These are phyloP conservation scores for Albatrellus ellisii DNA, from an alignment of 768 basidiomycete species.

Conservation along the genomic window DNA sequence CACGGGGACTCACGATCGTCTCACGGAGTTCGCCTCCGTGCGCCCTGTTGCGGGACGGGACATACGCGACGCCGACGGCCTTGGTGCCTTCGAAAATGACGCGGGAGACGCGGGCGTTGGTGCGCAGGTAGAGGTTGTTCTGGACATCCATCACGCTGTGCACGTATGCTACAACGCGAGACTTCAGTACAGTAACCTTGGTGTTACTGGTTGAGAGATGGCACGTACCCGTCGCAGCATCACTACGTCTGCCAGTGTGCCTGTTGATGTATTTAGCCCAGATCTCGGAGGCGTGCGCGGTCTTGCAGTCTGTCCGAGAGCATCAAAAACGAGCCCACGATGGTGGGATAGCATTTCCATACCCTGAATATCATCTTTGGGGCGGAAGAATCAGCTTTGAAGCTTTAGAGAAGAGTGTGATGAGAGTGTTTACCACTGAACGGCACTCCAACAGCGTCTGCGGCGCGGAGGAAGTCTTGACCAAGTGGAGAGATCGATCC, in stretches of 20 bases:
- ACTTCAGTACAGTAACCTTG: neutral
- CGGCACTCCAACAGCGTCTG: conserved; percentile 46
- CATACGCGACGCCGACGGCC: conserved; percentile 61
- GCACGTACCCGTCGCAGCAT: conserved; percentile 46
- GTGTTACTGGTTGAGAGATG: neutral
- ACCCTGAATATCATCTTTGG: conserved; percentile 51
- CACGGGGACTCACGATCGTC: conserved; percentile 30
- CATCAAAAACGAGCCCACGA: neutral
- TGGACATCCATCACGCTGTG: conserved; percentile 63
- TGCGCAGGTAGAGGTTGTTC: conserved; percentile 51
- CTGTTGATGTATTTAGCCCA: conserved; percentile 73
- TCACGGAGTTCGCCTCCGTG: conserved; percentile 38
- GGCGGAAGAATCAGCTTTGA: neutral
- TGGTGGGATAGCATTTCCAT: neutral
- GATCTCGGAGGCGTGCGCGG: conserved; percentile 51
- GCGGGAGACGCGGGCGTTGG: conserved; percentile 51
- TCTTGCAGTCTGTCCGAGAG: conserved; percentile 33
- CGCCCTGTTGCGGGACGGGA: conserved; percentile 46
- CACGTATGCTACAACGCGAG: conserved; percentile 37
- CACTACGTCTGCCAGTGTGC: conserved; percentile 58
- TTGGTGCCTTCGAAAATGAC: conserved; percentile 64
- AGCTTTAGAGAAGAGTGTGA: neutral
- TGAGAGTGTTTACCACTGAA: conserved; percentile 38
- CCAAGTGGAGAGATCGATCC: conserved; percentile 49
- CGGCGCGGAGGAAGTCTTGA: conserved; percentile 56